Percentiles rank a stretch among this genome's conserved stretches.
phyloP scores from a whole-genome alignment of 441 rosid genomes.

The Adansonia madagascariensis region DNA sequence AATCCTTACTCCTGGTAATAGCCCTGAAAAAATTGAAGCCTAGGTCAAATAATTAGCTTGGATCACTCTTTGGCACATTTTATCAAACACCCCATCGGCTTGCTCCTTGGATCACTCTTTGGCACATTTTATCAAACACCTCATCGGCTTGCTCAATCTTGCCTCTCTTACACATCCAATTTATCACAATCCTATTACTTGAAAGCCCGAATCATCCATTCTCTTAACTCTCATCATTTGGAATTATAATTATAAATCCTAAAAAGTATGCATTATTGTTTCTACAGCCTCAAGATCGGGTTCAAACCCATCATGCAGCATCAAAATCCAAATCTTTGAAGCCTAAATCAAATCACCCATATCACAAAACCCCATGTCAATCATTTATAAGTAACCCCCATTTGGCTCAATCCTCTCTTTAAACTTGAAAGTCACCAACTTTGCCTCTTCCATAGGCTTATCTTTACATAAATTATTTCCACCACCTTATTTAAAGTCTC shows the following conservation, averaged over 20 bases:
- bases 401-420: slow-evolving; percentile 52
- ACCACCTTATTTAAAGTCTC: slow-evolving; percentile 56
- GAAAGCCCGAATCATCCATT: slow-evolving; percentile 58
- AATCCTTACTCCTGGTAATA: slow-evolving; percentile 54
- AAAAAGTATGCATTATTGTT: slow-evolving; percentile 63
- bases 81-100: slow-evolving; percentile 58
- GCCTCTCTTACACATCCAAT: slow-evolving; percentile 71
- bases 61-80: slow-evolving; percentile 69
- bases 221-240: slow-evolving; percentile 51
- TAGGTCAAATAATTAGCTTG: slow-evolving; percentile 48
- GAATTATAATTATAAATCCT: slow-evolving; percentile 56
- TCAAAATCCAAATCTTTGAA: slow-evolving; percentile 72
- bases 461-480: slow-evolving; percentile 47
- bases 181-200: slow-evolving; percentile 65
- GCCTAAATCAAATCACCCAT: slow-evolving; percentile 74
- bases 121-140: slow-evolving; percentile 74
- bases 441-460: slow-evolving; percentile 66
- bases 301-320: slow-evolving; percentile 70
- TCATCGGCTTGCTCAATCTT: slow-evolving; percentile 47
- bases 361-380: slow-evolving; percentile 60
- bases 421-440: slow-evolving; percentile 57
- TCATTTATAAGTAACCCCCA: slow-evolving; percentile 56
- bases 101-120: slow-evolving; percentile 53
- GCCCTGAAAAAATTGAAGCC: slow-evolving; percentile 60
- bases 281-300: slow-evolving; percentile 57